Base-by-base conservation (phyloP, 352 stramenopile species). In the Pythium periplocum region DNA sequence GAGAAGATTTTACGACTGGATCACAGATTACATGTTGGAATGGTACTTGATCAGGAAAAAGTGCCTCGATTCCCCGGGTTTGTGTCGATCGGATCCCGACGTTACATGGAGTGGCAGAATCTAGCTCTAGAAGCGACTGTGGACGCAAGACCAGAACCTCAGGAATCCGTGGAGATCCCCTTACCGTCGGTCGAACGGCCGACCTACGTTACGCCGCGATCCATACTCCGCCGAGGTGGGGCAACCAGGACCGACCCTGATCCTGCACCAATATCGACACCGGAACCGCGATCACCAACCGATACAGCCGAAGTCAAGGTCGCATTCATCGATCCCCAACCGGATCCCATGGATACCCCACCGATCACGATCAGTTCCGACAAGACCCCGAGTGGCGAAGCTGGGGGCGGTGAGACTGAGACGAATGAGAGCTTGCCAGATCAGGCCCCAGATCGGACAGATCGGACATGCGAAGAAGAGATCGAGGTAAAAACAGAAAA, bases 81-180 rank as follows among this genome's bases (percentile, higher is more conserved):
- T 30, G 57, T 59, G 1, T 59, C 57, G 2, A 5, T 55, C 8
- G 50, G 45, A 3, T 64, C 57, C 2, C n/a, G 31, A 3, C 40
- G 42, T 1, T 58, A 58, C n/a, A n/a, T 9, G 1, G 57, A 64
- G 34, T 58, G 56, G 56, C 3, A n/a, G 1, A 54, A 43, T 7
- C 44, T 62, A 0, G 56, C 46, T 0, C 51, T 39, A 0, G 50
- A 64, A 4, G 11, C 6, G 4, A 40, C 32, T 4, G 45, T 59
- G 6, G 57, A 64, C 31, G 33, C 11, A 26, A 41, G 49, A 33
- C 42, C 44, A 41, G 34, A 53, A 9, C 35, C 4, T 8, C 44
- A 53, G 26, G 36, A n/a, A 30, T 7, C 1, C 3, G 34, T 46
- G 11, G n/a, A 30, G 36, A 6, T 6, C 1, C 10, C 34, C 33